Conservation (phyloP, 129 eudicot species). For the Pseudognaphalium luteoalbum region DNA sequence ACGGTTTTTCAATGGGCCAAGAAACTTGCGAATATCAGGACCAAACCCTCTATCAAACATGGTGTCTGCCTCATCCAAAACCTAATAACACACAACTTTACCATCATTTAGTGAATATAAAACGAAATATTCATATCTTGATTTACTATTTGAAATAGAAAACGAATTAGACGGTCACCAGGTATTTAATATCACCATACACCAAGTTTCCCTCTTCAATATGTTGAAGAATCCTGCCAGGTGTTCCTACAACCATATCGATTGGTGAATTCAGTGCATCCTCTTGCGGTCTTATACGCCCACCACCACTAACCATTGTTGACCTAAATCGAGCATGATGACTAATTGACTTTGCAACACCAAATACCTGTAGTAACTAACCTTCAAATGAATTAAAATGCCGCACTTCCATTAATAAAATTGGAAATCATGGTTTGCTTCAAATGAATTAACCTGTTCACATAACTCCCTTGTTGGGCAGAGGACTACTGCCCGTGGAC, state of each 20-base stretch:
- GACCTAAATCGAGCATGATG: slow-evolving; percentile 95
- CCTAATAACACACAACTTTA: slow-evolving; percentile 48
- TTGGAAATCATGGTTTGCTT: no score
- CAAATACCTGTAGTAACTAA: slow-evolving; percentile 62
- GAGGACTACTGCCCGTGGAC: slow-evolving; percentile 84
- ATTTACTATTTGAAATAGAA: background rate
- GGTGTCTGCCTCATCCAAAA: slow-evolving; percentile 98
- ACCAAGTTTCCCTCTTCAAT: slow-evolving; percentile 91
- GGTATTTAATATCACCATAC: slow-evolving; percentile 89
- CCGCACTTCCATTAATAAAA: no score
- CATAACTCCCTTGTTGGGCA: slow-evolving; percentile 97
- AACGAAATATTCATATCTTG: background rate
- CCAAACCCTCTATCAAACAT: slow-evolving; percentile 99
- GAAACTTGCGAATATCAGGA: slow-evolving; percentile 92
- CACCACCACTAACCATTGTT: slow-evolving; percentile 97
- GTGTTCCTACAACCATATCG: slow-evolving; percentile 96
- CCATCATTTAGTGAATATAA: background rate
- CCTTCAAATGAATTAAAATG: slow-evolving; percentile 13
- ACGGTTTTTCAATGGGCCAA: slow-evolving; percentile 82
- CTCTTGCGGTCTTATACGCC: slow-evolving; percentile 89
- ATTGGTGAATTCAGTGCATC: slow-evolving; percentile 80
- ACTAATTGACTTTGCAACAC: slow-evolving; percentile 86
- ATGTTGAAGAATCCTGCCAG: slow-evolving; percentile 95
- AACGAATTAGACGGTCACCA: slow-evolving; percentile 45
- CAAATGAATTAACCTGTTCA: slow-evolving; percentile 61